Evolutionary conservation across 306 rosid species (phyloP).

Genomic region (Acacia crassicarpa): DNA sequence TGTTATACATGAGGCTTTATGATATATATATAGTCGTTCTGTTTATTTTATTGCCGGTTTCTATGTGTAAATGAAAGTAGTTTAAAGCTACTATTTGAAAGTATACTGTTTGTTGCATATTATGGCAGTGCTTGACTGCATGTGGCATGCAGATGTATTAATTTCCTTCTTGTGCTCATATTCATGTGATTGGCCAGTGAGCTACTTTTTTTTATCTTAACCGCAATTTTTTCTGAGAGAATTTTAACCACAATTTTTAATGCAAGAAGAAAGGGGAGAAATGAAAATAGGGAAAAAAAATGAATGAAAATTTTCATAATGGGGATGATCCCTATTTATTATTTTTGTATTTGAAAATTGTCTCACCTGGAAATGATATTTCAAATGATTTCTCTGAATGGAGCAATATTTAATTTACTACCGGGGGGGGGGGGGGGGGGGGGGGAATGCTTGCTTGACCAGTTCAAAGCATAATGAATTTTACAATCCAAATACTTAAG

Average conservation of each 20-base stretch:
- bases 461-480: background rate
- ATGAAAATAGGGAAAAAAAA: no score
- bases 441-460: background rate
- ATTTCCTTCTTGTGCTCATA: no score
- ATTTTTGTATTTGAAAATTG: background rate
- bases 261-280: background rate
- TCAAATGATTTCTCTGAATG: background rate
- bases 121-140: no score
- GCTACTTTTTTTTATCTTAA: no score
- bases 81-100: no score
- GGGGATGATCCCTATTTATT: background rate
- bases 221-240: no score
- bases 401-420: background rate
- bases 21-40: constrained; percentile 3
- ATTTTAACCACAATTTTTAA: no score
- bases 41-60: background rate
- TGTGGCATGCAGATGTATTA: no score
- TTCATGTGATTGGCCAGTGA: no score
- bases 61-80: background rate
- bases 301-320: no score
- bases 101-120: no score
- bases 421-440: no score
- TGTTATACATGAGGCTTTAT: constrained; percentile 7
- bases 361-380: background rate
- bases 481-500: background rate